Conservation (phyloP, 2,329 filamentous ascomycete species). For the Trichoderma brevicompactum region DNA sequence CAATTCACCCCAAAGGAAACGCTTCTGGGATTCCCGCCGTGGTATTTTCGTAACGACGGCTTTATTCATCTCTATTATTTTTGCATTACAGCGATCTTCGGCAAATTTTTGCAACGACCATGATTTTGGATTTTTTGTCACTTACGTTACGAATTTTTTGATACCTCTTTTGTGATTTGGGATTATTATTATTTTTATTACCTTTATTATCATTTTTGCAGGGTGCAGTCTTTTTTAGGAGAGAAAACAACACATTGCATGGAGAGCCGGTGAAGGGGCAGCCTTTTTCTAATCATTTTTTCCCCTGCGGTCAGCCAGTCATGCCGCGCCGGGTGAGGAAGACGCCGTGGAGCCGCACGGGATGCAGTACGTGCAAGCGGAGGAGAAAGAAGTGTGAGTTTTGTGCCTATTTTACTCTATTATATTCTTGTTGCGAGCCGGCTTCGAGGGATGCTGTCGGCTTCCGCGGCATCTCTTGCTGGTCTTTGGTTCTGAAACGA, state of each 20-base stretch:
- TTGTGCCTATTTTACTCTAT: not conserved
- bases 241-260: not conserved
- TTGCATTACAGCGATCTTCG: not conserved
- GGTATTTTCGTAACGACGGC: not conserved
- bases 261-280: slow-evolving; percentile 1
- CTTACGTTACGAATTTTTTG: not conserved
- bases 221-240: not conserved
- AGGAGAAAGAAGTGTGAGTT: slow-evolving; percentile 27
- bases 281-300: not conserved
- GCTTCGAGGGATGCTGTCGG: not conserved
- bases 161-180: not conserved
- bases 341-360: slow-evolving; percentile 28
- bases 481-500: not conserved
- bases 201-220: too few species aligned
- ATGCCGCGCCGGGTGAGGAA: slow-evolving; percentile 26
- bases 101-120: not conserved
- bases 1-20: not conserved
- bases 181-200: not conserved
- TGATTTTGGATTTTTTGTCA: not conserved
- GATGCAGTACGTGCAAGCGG: slow-evolving; percentile 26
- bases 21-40: slow-evolving; percentile 5
- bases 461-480: too few species aligned
- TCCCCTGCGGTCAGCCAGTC: not conserved
- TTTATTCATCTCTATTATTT: not conserved
- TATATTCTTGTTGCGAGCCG: not conserved